Conservation (phyloP, 2,329 filamentous ascomycete genomes). For the Exophiala sideris region DNA sequence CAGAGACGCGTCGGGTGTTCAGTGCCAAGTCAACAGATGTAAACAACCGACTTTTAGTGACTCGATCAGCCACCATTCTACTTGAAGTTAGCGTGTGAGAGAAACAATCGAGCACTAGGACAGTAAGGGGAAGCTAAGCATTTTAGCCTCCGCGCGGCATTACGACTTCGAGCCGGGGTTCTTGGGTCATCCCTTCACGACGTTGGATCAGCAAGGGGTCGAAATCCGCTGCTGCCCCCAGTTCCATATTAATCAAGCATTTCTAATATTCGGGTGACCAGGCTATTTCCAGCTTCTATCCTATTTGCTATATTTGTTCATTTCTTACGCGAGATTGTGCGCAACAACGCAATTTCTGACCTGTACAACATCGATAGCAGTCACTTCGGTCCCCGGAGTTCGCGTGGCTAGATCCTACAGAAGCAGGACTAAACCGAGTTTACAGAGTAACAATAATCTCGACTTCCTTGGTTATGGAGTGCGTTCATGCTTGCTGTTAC, state of each 20-base stretch:
- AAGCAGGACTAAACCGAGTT: too few species aligned
- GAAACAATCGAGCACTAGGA: too few species aligned
- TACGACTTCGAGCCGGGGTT: too few species aligned
- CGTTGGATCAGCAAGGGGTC: too few species aligned
- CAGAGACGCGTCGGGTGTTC: neutral
- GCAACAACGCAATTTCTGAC: conserved; percentile 1
- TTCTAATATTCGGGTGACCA: neutral
- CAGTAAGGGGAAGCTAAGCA: too few species aligned
- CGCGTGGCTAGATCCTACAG: neutral
- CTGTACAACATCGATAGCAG: neutral
- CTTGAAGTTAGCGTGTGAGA: neutral
- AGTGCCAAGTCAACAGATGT: neutral
- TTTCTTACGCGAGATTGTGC: conserved; percentile 8
- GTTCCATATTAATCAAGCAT: neutral
- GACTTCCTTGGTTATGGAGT: too few species aligned
- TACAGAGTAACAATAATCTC: too few species aligned
- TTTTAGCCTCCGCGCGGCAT: too few species aligned
- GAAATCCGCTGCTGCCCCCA: neutral
- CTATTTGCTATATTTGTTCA: conserved; percentile 4
- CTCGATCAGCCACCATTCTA: neutral
- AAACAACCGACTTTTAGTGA: neutral
- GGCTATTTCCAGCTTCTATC: neutral
- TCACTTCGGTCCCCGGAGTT: neutral
- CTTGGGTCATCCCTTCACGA: too few species aligned
- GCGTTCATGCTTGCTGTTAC: too few species aligned